Evolutionary conservation across 345 rosid genomes (phyloP), one percentile per base, ranked within the genome.

Genomic region (Eucalyptus cloeziana): DNA sequence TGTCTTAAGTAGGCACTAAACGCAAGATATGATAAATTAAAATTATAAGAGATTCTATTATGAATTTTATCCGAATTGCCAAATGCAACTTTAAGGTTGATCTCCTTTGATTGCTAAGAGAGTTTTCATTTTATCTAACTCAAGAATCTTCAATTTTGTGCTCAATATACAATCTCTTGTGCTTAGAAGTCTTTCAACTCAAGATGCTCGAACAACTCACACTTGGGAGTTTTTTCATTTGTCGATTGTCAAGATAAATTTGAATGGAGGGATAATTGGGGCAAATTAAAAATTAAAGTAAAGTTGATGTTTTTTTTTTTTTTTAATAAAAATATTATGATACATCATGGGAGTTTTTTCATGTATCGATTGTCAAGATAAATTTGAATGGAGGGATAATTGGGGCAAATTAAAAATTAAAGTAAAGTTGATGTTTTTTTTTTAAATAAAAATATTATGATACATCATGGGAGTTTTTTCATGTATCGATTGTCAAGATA

Each of bases 61-160:
- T 52, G 24, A 52, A 52, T 52, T 52, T 52, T 52, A 52, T 52
- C 0, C 0, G 2, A 1, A 4, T 0, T 1, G 25, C 5, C 58
- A 52, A 52, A 21, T 0, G 1, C 10, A 52, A 52, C 5, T 21
- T 52, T 52, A 52, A 52, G 2, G 62, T 10, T 24, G 30, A 24
- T 13, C 62, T 24, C 30, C 3, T 56, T 56, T 13, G 10, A 4
- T 56, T 24, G 62, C 13, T 0, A 56, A 22, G 62, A 56, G 30
- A 56, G 13, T 22, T 56, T 56, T 56, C 13, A 9, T 24, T 10
- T 3, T 24, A 24, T 56, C 1, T 9, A 6, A 25, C 30, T 56
- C 1, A 25, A 25, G 13, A 56, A 24, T 56, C 1, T 56, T 56
- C 3, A 1, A 56, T 56, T 24, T 56, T 24, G 30, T 25, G 1